Base-by-base conservation (phyloP, 164 flowering plant species). In the Echeveria elegans region DNA sequence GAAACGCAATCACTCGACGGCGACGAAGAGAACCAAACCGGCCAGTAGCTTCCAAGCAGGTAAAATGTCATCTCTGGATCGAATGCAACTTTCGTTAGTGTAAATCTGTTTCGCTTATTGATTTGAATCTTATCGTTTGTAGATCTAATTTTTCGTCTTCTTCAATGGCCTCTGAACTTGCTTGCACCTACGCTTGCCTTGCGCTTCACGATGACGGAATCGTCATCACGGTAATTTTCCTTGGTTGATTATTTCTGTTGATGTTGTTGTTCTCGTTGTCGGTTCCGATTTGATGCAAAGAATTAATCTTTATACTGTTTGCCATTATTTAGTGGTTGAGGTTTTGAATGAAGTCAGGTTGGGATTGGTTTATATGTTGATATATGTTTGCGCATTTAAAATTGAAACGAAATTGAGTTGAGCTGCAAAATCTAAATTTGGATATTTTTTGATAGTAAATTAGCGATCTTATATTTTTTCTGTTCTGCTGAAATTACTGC, bases 141-240 rank as follows among this genome's bases (percentile, higher is more conserved):
- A 43, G 47, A 43, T 43, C 16, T 43, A 43, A 43, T 43, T 43
- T 12, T 15, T n/a, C n/a, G n/a, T n/a, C n/a, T 0, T 1, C 47
- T 43, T 43, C 47, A 43, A 15, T 43, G 47, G 47, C 47, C 15
- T 43, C 47, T 43, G 68, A 66, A 19, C 68, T 66, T 15, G 68
- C 68, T 47, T 66, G 68, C 68, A 48, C 68, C 36, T 66, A 66
- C 37, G 68, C 68, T 15, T 48, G 40, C 36, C 53, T 66, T 23
- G 41, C 60, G 50, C 61, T 66, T 7, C 60, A 66, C 37, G 68
- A 66, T 19, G 68, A 66, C 38, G 68, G 60, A 37, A 66, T 66
- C 38, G 1, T 60, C 26, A n/a, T 66, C 34, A 66, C 68, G 23
- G 68, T 66, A 45, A 28, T 10, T 52, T 65, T 41, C 15, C 15